Conservation (phyloP, 805 yeast genomes). For the Wickerhamomyces tratensis region DNA sequence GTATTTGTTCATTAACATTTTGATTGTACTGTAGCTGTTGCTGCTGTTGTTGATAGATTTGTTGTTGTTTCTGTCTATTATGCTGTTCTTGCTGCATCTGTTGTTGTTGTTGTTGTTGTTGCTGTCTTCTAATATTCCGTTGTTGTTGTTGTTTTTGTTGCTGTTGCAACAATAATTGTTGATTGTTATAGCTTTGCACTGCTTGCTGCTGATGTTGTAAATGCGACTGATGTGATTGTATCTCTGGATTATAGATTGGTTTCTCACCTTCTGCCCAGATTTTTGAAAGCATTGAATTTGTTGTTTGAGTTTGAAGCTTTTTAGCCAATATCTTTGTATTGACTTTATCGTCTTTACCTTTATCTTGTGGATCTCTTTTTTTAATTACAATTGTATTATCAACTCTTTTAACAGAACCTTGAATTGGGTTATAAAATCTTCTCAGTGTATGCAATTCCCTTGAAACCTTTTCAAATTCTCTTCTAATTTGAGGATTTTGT, state of each 20-base stretch:
- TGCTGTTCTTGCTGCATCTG: slow-evolving; percentile 1
- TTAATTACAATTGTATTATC: slow-evolving; percentile 7
- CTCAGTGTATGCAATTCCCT: slow-evolving; percentile 65
- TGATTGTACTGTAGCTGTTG: slow-evolving; percentile 1
- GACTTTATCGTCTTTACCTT: not conserved
- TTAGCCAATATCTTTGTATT: no score
- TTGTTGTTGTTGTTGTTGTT: slow-evolving; percentile 8
- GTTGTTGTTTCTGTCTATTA: slow-evolving; percentile 4
- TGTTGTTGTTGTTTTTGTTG: slow-evolving; percentile 6
- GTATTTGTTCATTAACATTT: no score
- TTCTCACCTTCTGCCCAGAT: slow-evolving; percentile 14
- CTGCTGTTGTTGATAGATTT: not conserved
- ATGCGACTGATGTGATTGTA: slow-evolving; percentile 1
- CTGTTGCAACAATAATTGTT: slow-evolving; percentile 1
- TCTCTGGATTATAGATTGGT: slow-evolving; percentile 1
- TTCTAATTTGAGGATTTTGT: slow-evolving; percentile 46
- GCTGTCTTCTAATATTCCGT: slow-evolving; percentile 1
- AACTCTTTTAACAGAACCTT: slow-evolving; percentile 48
- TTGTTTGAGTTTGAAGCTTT: not conserved
- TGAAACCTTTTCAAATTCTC: slow-evolving; percentile 73
- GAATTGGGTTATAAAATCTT: slow-evolving; percentile 61
- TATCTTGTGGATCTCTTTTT: not conserved
- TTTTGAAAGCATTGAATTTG: slow-evolving; percentile 3
- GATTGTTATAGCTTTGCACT: not conserved
- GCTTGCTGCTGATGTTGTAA: slow-evolving; percentile 8